Percentiles rank a stretch among this genome's conserved stretches.
phyloP scores from a whole-genome alignment of 1,139 yeast species.

The Suhomyces kunorum region DNA sequence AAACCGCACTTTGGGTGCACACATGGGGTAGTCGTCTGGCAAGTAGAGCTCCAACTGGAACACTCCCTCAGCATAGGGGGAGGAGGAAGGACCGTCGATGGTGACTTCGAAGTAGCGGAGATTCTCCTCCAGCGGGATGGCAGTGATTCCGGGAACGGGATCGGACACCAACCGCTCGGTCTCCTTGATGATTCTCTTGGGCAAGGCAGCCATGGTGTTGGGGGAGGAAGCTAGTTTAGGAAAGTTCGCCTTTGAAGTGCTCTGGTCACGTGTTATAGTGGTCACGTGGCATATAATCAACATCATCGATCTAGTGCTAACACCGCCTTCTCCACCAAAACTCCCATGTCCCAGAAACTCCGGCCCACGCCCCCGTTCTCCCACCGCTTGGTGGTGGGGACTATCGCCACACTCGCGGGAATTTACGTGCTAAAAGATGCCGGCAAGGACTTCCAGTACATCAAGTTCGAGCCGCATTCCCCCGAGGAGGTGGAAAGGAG shows the following conservation, averaged over 20 bases:
- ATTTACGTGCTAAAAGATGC: slow-evolving; percentile 34
- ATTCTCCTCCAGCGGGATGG: slow-evolving; percentile 91
- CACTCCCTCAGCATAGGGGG: slow-evolving; percentile 80
- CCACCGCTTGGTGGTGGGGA: slow-evolving; percentile 39
- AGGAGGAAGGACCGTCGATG: slow-evolving; percentile 85
- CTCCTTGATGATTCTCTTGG: slow-evolving; percentile 91
- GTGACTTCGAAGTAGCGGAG: slow-evolving; percentile 82
- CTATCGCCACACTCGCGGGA: slow-evolving; percentile 39
- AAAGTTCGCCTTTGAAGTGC: slow-evolving; percentile 3
- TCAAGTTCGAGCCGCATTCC: slow-evolving; percentile 42
- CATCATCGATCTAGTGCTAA: neutral
- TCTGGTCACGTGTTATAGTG: neutral
- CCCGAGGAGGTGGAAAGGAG: slow-evolving; percentile 45
- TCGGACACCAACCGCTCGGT: slow-evolving; percentile 89
- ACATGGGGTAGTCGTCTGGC: slow-evolving; percentile 92
- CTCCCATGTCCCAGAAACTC: slow-evolving; percentile 12
- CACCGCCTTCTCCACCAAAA: neutral
- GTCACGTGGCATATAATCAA: too few relatives aligned
- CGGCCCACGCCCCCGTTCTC: slow-evolving; percentile 39
- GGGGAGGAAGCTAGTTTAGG: neutral
- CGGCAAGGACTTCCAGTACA: slow-evolving; percentile 44
- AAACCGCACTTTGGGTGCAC: slow-evolving; percentile 91
- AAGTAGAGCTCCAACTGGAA: slow-evolving; percentile 75
- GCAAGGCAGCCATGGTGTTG: slow-evolving; percentile 58
- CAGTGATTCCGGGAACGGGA: slow-evolving; percentile 95